These are phyloP conservation scores for Mortierella claussenii DNA, from an alignment of 192 early-diverging fungal species.

Conservation along the genomic window DNA sequence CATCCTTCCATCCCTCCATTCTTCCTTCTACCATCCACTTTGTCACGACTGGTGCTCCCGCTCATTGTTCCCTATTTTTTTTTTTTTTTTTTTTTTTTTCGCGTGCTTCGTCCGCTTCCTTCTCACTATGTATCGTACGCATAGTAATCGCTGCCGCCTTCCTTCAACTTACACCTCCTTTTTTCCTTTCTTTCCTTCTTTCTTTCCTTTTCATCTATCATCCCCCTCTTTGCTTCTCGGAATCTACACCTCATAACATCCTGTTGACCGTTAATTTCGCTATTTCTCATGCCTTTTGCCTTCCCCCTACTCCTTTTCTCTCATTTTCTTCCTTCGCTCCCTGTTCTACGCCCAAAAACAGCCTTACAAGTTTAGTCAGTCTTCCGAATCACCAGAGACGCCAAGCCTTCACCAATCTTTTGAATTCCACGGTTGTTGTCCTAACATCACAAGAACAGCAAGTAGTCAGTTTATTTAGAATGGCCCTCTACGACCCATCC, in stretches of 20 bases:
- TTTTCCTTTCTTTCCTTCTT: background rate
- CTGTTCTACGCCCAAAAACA: background rate
- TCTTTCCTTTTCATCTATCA: background rate
- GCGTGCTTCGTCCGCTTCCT: background rate
- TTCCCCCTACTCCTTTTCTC: background rate
- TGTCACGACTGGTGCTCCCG: too few species aligned
- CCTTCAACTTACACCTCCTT: too few species aligned
- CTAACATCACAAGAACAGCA: background rate
- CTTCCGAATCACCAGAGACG: too few species aligned
- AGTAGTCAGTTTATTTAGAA: background rate
- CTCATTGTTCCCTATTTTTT: too few species aligned
- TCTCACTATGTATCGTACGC: too few species aligned
- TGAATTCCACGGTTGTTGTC: background rate
- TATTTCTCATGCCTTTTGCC: background rate
- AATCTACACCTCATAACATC: background rate
- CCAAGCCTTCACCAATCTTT: background rate
- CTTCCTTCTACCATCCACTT: too few species aligned
- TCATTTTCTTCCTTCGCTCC: background rate
- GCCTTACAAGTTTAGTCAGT: too few species aligned
- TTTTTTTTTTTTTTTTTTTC: too few species aligned
- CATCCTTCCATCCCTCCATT: background rate
- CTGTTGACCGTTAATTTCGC: background rate
- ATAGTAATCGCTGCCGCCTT: too few species aligned
- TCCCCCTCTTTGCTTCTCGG: background rate
- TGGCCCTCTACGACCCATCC: conserved; percentile 2